Conservation (phyloP, 768 basidiomycete species). For the Phaffia australis region DNA sequence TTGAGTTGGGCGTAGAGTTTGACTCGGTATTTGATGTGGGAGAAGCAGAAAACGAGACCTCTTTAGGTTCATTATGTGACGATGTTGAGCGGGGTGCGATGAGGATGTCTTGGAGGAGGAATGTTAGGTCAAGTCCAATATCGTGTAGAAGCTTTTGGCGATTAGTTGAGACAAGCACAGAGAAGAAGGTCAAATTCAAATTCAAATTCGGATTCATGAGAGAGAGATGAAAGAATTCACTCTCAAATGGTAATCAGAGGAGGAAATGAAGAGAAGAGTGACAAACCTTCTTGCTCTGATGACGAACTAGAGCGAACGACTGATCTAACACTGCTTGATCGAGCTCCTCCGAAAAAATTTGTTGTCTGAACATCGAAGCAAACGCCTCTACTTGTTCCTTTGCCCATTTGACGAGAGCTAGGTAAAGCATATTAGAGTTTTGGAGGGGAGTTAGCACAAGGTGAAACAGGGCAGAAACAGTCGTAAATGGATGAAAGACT, state of each 20-base stretch:
- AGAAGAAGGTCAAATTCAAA: not conserved
- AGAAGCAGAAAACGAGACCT: no score
- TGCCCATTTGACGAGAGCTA: constrained; percentile 95
- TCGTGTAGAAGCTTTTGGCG: constrained; percentile 89
- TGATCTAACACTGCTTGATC: constrained; percentile 63
- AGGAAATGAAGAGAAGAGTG: not conserved
- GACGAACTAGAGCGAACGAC: constrained; percentile 60
- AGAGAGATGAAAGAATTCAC: not conserved
- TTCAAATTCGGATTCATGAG: not conserved
- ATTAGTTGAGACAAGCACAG: not conserved
- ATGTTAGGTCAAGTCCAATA: constrained; percentile 86
- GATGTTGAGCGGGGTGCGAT: constrained; percentile 6
- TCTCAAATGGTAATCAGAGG: not conserved
- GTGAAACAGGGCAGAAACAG: not conserved
- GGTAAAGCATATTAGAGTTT: not conserved
- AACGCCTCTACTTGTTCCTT: constrained; percentile 72
- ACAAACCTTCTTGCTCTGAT: constrained; percentile 72
- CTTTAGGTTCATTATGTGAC: no score
- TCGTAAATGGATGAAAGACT: constrained; percentile 36
- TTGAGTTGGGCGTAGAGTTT: no score
- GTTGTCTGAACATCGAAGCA: constrained; percentile 73
- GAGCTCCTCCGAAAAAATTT: constrained; percentile 77
- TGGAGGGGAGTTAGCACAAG: not conserved
- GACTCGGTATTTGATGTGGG: no score
- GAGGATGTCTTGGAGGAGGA: constrained; percentile 54